phyloP scores from a whole-genome alignment of 2,329 filamentous ascomycete species.

The Colletotrichum viniferum region DNA sequence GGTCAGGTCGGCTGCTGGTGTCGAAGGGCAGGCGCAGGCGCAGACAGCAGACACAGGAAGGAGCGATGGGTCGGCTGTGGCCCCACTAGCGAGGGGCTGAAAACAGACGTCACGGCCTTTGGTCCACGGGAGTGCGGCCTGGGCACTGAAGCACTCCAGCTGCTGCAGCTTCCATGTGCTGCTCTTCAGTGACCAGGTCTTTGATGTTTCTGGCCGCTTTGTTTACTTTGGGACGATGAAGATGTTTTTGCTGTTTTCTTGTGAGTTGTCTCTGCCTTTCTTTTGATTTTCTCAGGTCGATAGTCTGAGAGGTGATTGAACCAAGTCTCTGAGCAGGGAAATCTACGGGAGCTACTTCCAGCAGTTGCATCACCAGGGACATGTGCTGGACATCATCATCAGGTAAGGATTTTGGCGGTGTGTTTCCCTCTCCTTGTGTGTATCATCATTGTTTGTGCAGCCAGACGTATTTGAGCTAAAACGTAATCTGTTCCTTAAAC shows the following conservation, averaged over 20 bases:
- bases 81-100: constrained; percentile 21
- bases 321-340: neutral
- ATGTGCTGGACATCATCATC: neutral
- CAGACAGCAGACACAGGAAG: neutral
- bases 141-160: neutral
- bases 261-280: neutral
- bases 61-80: constrained; percentile 4
- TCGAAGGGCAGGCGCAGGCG: neutral
- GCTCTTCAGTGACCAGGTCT: neutral
- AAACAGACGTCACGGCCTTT: constrained; percentile 16
- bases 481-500: neutral
- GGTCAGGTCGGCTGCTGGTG: neutral
- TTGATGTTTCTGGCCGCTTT: neutral
- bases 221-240: neutral
- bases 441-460: neutral
- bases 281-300: neutral
- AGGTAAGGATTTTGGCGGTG: neutral
- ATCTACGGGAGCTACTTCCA: neutral
- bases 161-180: neutral
- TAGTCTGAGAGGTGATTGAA: neutral
- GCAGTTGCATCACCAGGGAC: neutral
- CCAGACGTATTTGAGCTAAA: neutral
- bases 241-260: neutral
- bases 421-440: neutral
- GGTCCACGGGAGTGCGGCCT: neutral